Evolutionary conservation across 352 stramenopile species (phyloP).

Genomic region (Globisporangium nunn): DNA sequence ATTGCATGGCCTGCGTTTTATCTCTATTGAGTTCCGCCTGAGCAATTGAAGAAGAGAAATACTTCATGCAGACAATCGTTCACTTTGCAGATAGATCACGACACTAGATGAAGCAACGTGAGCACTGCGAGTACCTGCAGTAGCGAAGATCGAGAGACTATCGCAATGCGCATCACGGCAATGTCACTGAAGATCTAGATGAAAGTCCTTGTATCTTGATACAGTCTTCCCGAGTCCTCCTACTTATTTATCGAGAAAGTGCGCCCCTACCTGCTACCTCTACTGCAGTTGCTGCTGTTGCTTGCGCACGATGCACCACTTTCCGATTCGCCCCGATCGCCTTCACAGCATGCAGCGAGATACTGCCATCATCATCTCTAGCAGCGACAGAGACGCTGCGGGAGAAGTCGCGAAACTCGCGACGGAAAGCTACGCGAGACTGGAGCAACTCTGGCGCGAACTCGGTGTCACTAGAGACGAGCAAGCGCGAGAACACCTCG

Average conservation of each 20-base stretch:
- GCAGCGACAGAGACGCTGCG: neutral
- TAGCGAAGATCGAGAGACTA: too few relatives aligned
- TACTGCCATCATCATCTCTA: neutral
- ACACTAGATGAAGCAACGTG: too few relatives aligned
- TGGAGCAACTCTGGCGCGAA: slow-evolving; percentile 24
- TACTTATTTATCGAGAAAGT: neutral
- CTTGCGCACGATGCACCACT: neutral
- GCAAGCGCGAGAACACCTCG: slow-evolving; percentile 21
- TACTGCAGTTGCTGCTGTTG: neutral
- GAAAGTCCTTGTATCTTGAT: too few relatives aligned
- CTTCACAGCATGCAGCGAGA: neutral
- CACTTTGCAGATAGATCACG: too few relatives aligned
- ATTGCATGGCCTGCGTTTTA: too few relatives aligned
- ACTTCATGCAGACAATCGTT: too few relatives aligned
- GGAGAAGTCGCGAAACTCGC: slow-evolving; percentile 1
- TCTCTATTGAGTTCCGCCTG: too few relatives aligned
- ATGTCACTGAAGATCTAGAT: too few relatives aligned
- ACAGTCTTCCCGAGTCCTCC: too few relatives aligned
- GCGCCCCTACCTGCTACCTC: neutral
- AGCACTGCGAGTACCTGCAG: too few relatives aligned
- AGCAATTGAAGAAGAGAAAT: too few relatives aligned
- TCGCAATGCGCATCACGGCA: too few relatives aligned
- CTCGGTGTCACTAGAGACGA: slow-evolving; percentile 25
- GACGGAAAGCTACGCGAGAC: slow-evolving; percentile 9
- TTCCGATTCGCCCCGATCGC: neutral